phyloP scores from a whole-genome alignment of 2,329 filamentous ascomycete genomes.

The Apiospora sp. region DNA sequence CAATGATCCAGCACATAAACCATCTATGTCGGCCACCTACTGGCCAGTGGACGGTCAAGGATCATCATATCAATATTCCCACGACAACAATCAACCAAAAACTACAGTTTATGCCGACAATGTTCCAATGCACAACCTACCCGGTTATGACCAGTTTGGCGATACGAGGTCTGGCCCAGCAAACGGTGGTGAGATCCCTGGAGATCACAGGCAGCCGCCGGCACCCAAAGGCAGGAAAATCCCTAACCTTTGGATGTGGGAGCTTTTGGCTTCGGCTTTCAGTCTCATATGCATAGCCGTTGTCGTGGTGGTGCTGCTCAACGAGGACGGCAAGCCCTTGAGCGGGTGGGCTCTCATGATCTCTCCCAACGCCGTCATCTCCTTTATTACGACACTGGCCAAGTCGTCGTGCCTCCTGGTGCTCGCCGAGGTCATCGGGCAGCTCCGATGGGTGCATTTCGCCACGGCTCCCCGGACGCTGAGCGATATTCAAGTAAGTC shows the following conservation, averaged over 20 bases:
- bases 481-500: slow-evolving; percentile 24
- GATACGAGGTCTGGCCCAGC: background rate
- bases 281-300: slow-evolving; percentile 26
- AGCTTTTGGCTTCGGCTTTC: slow-evolving; percentile 14
- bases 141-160: background rate
- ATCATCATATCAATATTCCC: background rate
- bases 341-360: slow-evolving; percentile 29
- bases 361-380: slow-evolving; percentile 29
- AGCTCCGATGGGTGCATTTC: slow-evolving; percentile 31
- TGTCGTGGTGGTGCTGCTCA: slow-evolving; percentile 25
- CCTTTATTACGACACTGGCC: slow-evolving; percentile 29
- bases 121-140: background rate
- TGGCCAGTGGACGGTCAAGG: background rate
- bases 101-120: background rate
- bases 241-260: slow-evolving; percentile 23
- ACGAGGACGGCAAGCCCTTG: slow-evolving; percentile 29
- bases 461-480: slow-evolving; percentile 15
- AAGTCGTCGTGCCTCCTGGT: slow-evolving; percentile 30
- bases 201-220: background rate
- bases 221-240: background rate
- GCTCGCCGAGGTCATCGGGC: slow-evolving; percentile 28
- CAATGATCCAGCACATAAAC: background rate
- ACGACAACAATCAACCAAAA: background rate
- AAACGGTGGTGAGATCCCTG: background rate
- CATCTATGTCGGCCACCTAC: background rate